These are phyloP conservation scores for Cordyceps militaris DNA, from an alignment of 2,329 filamentous ascomycete species.

Conservation along the genomic window DNA sequence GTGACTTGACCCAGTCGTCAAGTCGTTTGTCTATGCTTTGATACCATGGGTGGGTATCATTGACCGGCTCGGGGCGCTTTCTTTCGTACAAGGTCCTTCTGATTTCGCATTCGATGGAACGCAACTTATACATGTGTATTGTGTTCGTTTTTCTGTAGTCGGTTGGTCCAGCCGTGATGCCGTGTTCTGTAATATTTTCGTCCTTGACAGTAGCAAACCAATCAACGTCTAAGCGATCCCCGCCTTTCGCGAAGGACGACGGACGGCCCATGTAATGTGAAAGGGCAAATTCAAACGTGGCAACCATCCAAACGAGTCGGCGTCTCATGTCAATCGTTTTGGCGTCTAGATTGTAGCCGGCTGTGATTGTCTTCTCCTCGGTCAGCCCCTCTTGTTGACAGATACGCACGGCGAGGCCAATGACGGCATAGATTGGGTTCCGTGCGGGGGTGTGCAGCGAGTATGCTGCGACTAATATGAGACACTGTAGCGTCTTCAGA, in stretches of 20 bases:
- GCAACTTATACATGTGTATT: conserved; percentile 92
- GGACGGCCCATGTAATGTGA: conserved; percentile 84
- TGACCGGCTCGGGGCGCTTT: conserved; percentile 67
- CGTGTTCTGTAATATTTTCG: conserved; percentile 69
- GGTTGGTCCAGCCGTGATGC: conserved; percentile 63
- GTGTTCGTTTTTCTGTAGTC: conserved; percentile 81
- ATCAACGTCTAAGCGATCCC: conserved; percentile 76
- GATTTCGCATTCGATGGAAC: conserved; percentile 80
- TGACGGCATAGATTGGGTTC: conserved; percentile 87
- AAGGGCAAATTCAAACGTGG: conserved; percentile 82
- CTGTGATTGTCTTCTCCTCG: conserved; percentile 79
- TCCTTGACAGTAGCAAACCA: conserved; percentile 83
- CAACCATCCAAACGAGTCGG: conserved; percentile 79
- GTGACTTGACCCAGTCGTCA: conserved; percentile 67
- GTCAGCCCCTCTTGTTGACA: conserved; percentile 83
- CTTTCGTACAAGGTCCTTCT: conserved; percentile 78
- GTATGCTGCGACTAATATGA: conserved; percentile 81
- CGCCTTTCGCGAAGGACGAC: conserved; percentile 72
- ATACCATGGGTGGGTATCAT: conserved; percentile 85
- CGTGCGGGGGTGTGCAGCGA: conserved; percentile 86
- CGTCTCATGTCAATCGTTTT: conserved; percentile 84
- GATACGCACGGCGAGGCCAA: conserved; percentile 80
- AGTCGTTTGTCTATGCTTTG: conserved; percentile 70
- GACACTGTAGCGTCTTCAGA: conserved; percentile 81
- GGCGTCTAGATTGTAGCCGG: conserved; percentile 56